phyloP scores from a whole-genome alignment of 495 filamentous ascomycete genomes.

The Cenococcum geophilum region DNA sequence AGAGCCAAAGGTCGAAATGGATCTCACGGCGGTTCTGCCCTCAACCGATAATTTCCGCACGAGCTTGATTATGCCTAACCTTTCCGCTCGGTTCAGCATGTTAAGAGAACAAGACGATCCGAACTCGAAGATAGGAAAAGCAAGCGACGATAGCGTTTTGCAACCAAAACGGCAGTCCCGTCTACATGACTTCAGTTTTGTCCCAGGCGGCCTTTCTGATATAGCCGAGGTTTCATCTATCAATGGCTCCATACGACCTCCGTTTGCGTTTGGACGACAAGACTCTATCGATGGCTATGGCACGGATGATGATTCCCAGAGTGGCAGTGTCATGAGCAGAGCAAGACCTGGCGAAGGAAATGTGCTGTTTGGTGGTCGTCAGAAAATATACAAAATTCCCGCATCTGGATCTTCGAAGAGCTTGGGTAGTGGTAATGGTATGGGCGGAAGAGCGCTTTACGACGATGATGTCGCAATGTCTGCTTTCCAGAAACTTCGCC shows the following conservation, averaged over 20 bases:
- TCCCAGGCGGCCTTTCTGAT: conserved; percentile 60
- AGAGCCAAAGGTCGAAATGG: conserved; percentile 58
- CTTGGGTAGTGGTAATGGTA: conserved; percentile 27
- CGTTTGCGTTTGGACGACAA: conserved; percentile 47
- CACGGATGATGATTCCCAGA: conserved; percentile 61
- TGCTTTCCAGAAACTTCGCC: conserved; percentile 66
- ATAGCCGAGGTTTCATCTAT: conserved; percentile 86
- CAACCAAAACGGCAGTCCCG: conserved; percentile 74
- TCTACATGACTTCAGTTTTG: conserved; percentile 47
- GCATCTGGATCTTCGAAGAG: conserved; percentile 40
- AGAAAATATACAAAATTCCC: conserved; percentile 91
- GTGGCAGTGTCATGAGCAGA: conserved; percentile 74
- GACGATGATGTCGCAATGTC: conserved; percentile 79
- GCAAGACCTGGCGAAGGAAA: conserved; percentile 85
- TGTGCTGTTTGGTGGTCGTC: conserved; percentile 87
- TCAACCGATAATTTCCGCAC: conserved; percentile 90
- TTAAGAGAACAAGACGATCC: conserved; percentile 89
- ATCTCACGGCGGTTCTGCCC: conserved; percentile 69
- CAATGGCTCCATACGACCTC: conserved; percentile 55
- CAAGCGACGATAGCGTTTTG: conserved; percentile 87
- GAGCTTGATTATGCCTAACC: conserved; percentile 88
- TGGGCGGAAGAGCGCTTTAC: conserved; percentile 61
- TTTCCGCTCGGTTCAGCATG: conserved; percentile 96
- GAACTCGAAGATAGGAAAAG: conserved; percentile 77
- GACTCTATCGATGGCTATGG: conserved; percentile 55